Conservation (phyloP, 495 filamentous ascomycete genomes). For the Talaromyces trachyspermus region DNA sequence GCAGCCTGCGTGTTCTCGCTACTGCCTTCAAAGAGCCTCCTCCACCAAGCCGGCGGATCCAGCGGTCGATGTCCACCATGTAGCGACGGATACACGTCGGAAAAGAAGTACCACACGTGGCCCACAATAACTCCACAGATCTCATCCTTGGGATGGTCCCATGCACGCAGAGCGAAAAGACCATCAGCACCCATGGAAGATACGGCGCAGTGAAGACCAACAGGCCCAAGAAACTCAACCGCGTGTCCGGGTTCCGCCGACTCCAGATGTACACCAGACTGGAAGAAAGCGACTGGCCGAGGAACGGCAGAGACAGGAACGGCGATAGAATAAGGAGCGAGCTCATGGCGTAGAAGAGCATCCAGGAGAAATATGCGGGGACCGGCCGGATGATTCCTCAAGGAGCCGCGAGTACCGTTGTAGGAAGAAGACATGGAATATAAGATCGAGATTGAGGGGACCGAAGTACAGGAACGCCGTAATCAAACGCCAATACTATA, state of each 20-base stretch:
- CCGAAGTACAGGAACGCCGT: conserved; percentile 98
- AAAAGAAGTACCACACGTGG: conserved; percentile 98
- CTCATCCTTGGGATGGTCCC: conserved; percentile 90
- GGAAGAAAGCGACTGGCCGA: conserved; percentile 82
- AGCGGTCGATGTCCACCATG: conserved; percentile 79
- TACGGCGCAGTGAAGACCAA: conserved; percentile 90
- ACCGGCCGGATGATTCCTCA: conserved; percentile 85
- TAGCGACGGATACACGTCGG: conserved; percentile 87
- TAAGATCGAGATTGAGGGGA: conserved; percentile 83
- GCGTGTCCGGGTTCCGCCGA: conserved; percentile 83
- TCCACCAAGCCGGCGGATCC: conserved; percentile 90
- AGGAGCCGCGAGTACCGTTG: conserved; percentile 93
- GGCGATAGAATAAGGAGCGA: conserved; percentile 76
- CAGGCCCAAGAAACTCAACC: conserved; percentile 83
- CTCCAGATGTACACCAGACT: conserved; percentile 98
- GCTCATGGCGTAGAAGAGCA: conserved; percentile 74
- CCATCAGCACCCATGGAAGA: conserved; percentile 93
- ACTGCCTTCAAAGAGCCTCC: conserved; percentile 64
- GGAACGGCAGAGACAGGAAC: conserved; percentile 76
- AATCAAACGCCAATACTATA: conserved; percentile 87
- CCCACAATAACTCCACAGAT: conserved; percentile 88
- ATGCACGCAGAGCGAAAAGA: conserved; percentile 78
- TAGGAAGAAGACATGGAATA: conserved; percentile 99
- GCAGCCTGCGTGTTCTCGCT: conserved; percentile 19
- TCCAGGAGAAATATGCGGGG: conserved; percentile 92